These are phyloP conservation scores for Cyathus striatus DNA, from an alignment of 768 basidiomycete species.

Conservation along the genomic window DNA sequence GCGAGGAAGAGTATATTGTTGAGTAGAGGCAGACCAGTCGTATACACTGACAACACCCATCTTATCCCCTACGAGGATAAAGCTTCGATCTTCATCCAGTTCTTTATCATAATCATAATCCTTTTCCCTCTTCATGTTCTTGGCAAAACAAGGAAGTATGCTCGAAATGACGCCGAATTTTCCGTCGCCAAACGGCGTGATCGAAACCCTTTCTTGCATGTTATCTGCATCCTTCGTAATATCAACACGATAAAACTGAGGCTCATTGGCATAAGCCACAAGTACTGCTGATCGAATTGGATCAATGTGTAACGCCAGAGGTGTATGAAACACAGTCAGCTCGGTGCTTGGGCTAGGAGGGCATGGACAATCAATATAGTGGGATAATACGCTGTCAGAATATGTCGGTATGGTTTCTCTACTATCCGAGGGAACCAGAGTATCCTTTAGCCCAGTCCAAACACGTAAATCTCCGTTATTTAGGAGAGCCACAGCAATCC, in stretches of 20 bases:
- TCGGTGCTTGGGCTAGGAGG: constrained; percentile 17
- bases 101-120: too few species aligned
- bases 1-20: background rate
- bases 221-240: constrained; percentile 24
- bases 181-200: constrained; percentile 47
- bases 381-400: constrained; percentile 30
- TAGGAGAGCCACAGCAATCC: constrained; percentile 44
- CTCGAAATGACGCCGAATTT: constrained; percentile 46
- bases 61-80: constrained; percentile 60
- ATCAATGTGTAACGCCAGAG: constrained; percentile 21
- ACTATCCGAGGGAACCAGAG: background rate
- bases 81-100: constrained; percentile 31
- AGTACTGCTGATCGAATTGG: constrained; percentile 30
- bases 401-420: constrained; percentile 11
- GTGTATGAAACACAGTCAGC: constrained; percentile 6
- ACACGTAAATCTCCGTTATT: constrained; percentile 54
- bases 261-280: constrained; percentile 42
- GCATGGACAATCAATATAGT: too few species aligned
- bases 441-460: constrained; percentile 38
- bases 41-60: constrained; percentile 64
- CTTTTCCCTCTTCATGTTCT: too few species aligned
- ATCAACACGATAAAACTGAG: constrained; percentile 47
- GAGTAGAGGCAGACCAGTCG: constrained; percentile 31
- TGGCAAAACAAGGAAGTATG: constrained; percentile 44
- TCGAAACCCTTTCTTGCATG: constrained; percentile 27